Conservation (phyloP, 1,139 yeast genomes). For the Debaryomyces sp. region DNA sequence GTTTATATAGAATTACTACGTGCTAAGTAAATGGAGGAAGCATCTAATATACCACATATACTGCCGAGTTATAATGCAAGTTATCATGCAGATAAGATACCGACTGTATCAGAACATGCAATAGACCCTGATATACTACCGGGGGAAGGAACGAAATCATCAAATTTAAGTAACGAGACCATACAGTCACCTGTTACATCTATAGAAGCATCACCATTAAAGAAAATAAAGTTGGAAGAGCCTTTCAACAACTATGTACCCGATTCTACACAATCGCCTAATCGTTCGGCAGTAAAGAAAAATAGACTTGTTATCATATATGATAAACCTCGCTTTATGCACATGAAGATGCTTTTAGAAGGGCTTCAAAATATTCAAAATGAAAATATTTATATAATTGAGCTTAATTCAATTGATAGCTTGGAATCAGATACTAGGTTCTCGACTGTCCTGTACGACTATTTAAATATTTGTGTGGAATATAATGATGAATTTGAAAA, state of each 20-base stretch:
- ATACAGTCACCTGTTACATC: neutral
- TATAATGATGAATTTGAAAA: slow-evolving; percentile 33
- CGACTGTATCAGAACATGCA: neutral
- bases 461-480: slow-evolving; percentile 38
- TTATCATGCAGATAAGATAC: slow-evolving; percentile 1
- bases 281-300: slow-evolving; percentile 10
- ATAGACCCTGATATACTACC: neutral
- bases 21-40: neutral
- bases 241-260: neutral
- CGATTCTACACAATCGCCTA: neutral
- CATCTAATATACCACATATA: neutral
- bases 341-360: slow-evolving; percentile 30
- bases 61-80: slow-evolving; percentile 4
- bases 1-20: neutral
- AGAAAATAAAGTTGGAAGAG: slow-evolving; percentile 9
- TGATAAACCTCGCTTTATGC: slow-evolving; percentile 34
- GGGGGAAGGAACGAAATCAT: neutral
- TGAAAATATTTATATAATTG: slow-evolving; percentile 25
- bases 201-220: slow-evolving; percentile 8
- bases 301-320: slow-evolving; percentile 33
- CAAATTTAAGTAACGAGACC: neutral
- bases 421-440: neutral
- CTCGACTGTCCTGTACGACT: slow-evolving; percentile 19
- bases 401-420: slow-evolving; percentile 15
- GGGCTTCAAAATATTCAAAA: slow-evolving; percentile 24